A percentile compares a stretch with the other conserved stretches of the same genome.
phyloP scores from a whole-genome alignment of 1,139 yeast genomes.

The Yamadazyma songkhlaensis region DNA sequence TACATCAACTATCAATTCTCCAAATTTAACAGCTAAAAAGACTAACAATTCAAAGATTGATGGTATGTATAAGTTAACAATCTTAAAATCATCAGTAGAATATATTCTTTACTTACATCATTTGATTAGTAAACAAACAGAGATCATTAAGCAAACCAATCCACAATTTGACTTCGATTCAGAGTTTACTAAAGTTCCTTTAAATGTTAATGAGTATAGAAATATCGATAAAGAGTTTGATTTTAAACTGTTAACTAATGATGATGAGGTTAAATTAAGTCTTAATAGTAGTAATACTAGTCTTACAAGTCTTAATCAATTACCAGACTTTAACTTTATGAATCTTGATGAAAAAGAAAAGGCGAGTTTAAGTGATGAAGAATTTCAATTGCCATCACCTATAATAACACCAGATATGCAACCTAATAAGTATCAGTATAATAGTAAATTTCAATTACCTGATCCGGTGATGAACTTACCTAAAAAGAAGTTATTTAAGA shows the following conservation, averaged over 20 bases:
- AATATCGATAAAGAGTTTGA: conserved; percentile 55
- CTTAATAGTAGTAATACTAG: not conserved
- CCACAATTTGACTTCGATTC: conserved; percentile 35
- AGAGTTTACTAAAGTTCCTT: conserved; percentile 48
- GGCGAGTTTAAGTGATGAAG: conserved; percentile 9
- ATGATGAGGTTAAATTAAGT: not conserved
- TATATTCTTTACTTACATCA: conserved; percentile 70
- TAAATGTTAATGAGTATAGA: conserved; percentile 58
- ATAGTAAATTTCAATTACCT: conserved; percentile 30
- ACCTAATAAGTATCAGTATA: conserved; percentile 24
- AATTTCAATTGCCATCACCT: conserved; percentile 38
- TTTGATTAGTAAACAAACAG: conserved; percentile 47
- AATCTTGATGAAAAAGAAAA: conserved; percentile 11
- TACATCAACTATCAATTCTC: conserved; percentile 7
- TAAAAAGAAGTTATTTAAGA: conserved; percentile 25
- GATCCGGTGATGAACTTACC: conserved; percentile 40
- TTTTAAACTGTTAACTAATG: conserved; percentile 28
- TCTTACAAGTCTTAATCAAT: not conserved
- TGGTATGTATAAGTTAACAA: conserved; percentile 79
- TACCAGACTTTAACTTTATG: not conserved
- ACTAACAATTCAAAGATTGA: conserved; percentile 37
- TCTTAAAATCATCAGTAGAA: conserved; percentile 77
- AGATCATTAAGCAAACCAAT: conserved; percentile 24
- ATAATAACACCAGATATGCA: conserved; percentile 46
- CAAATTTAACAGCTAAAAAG: conserved; percentile 9